Percentiles rank a stretch among this genome's conserved stretches.
These are phyloP conservation scores for Trichoderma lentiforme DNA, from an alignment of 2,329 filamentous ascomycete genomes.

Conservation along the genomic window DNA sequence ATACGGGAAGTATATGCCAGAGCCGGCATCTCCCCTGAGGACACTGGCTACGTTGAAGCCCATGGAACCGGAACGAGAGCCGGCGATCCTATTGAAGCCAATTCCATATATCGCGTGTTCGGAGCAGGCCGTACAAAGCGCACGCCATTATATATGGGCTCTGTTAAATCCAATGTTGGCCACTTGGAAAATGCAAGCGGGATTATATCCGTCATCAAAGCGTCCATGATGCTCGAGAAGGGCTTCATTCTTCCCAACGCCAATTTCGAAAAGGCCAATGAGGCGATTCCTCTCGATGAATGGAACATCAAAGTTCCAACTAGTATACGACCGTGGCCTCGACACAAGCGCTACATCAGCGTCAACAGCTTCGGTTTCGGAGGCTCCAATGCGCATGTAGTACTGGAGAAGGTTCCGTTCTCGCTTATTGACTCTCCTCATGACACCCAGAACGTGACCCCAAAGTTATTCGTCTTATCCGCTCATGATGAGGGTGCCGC, in stretches of 20 bases:
- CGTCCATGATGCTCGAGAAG: slow-evolving; percentile 49
- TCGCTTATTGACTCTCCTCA: slow-evolving; percentile 14
- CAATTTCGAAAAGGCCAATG: slow-evolving; percentile 49
- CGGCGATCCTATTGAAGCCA: slow-evolving; percentile 55
- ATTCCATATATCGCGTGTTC: slow-evolving; percentile 45
- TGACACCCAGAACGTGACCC: slow-evolving; percentile 20
- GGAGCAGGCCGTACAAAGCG: slow-evolving; percentile 37
- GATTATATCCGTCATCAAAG: slow-evolving; percentile 51
- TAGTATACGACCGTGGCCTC: slow-evolving; percentile 44
- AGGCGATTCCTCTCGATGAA: slow-evolving; percentile 46
- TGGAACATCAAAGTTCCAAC: slow-evolving; percentile 49
- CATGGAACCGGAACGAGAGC: slow-evolving; percentile 56
- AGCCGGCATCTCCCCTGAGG: slow-evolving; percentile 28
- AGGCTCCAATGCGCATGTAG: slow-evolving; percentile 44
- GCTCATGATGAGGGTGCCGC: slow-evolving; percentile 38
- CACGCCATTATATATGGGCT: slow-evolving; percentile 45
- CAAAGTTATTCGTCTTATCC: slow-evolving; percentile 43
- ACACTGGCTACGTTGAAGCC: slow-evolving; percentile 43
- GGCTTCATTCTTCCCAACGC: slow-evolving; percentile 49
- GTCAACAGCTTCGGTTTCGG: slow-evolving; percentile 50
- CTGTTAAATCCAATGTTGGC: slow-evolving; percentile 50
- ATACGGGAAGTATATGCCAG: slow-evolving; percentile 37
- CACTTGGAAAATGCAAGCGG: slow-evolving; percentile 51
- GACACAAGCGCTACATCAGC: slow-evolving; percentile 48
- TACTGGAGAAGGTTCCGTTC: slow-evolving; percentile 31